These are phyloP conservation scores for Hypoxylon sp. DNA, from an alignment of 2,329 filamentous ascomycete genomes.

Conservation along the genomic window DNA sequence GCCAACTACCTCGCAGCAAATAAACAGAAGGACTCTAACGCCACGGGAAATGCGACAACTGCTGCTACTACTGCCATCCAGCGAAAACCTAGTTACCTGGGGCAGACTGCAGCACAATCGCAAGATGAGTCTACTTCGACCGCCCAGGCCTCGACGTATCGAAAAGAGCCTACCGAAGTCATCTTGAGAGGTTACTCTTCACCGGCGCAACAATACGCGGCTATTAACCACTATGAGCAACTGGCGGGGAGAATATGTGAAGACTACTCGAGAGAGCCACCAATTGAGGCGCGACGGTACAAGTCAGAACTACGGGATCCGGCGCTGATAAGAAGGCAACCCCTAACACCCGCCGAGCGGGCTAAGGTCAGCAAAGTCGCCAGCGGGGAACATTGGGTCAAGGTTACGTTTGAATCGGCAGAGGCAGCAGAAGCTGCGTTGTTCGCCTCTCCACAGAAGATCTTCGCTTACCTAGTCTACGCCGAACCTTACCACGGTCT, in stretches of 20 bases:
- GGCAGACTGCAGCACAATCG: conserved; percentile 53
- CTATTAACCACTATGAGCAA: conserved; percentile 88
- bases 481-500: conserved; percentile 79
- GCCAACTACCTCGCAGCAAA: conserved; percentile 67
- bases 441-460: conserved; percentile 78
- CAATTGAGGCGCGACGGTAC: conserved; percentile 77
- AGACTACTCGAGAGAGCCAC: conserved; percentile 91
- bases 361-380: conserved; percentile 84
- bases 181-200: conserved; percentile 85
- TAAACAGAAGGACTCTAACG: conserved; percentile 57
- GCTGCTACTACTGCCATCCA: conserved; percentile 34
- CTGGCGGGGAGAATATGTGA: conserved; percentile 91
- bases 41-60: conserved; percentile 45
- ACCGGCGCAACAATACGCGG: conserved; percentile 81
- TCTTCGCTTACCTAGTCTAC: conserved; percentile 78
- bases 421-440: conserved; percentile 79
- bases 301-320: conserved; percentile 81
- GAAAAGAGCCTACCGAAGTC: conserved; percentile 75
- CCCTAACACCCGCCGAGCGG: conserved; percentile 79
- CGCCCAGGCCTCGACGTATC: conserved; percentile 51
- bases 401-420: conserved; percentile 83
- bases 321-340: conserved; percentile 74
- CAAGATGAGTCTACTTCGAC: conserved; percentile 56
- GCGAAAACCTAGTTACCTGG: conserved; percentile 57
- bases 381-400: conserved; percentile 93